phyloP scores from a whole-genome alignment of 2,329 filamentous ascomycete species.

The Samsoniella hepiali region DNA sequence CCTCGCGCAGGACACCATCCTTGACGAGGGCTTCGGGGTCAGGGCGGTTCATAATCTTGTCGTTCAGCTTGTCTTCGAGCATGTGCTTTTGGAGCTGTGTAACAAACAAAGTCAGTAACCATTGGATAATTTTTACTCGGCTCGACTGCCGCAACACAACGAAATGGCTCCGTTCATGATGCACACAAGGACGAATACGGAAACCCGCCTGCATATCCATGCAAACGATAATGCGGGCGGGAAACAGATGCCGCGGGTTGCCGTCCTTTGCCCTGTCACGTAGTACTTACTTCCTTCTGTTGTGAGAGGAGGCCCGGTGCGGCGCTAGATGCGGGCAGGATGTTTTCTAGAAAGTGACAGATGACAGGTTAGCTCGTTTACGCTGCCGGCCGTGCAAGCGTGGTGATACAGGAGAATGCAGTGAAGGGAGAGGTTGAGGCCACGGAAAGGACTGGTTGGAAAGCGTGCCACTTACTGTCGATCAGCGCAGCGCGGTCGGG shows the following conservation, averaged over 20 bases:
- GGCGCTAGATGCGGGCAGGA: slow-evolving; percentile 73
- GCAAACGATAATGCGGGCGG: neutral
- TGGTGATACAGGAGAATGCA: neutral
- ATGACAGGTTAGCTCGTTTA: slow-evolving; percentile 24
- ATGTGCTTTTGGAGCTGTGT: slow-evolving; percentile 74
- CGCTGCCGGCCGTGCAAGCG: neutral
- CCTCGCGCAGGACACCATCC: slow-evolving; percentile 73
- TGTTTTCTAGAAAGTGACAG: slow-evolving; percentile 61
- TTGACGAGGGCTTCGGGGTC: slow-evolving; percentile 72
- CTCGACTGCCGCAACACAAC: neutral
- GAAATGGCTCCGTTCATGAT: neutral
- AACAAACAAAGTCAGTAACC: neutral
- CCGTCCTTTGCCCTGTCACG: neutral
- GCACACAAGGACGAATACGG: neutral
- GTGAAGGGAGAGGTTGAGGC: neutral
- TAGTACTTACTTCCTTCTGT: slow-evolving; percentile 63
- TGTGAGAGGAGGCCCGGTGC: slow-evolving; percentile 77
- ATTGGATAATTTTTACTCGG: neutral
- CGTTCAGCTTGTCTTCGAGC: slow-evolving; percentile 81
- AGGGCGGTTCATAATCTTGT: slow-evolving; percentile 77
- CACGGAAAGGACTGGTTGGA: neutral
- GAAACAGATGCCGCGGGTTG: slow-evolving; percentile 2
- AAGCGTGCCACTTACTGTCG: slow-evolving; percentile 59
- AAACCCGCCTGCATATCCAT: neutral
- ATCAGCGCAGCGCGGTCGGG: slow-evolving; percentile 74